Conservation (phyloP, 495 filamentous ascomycete genomes). For the Friedmanniomyces endolithicus region DNA sequence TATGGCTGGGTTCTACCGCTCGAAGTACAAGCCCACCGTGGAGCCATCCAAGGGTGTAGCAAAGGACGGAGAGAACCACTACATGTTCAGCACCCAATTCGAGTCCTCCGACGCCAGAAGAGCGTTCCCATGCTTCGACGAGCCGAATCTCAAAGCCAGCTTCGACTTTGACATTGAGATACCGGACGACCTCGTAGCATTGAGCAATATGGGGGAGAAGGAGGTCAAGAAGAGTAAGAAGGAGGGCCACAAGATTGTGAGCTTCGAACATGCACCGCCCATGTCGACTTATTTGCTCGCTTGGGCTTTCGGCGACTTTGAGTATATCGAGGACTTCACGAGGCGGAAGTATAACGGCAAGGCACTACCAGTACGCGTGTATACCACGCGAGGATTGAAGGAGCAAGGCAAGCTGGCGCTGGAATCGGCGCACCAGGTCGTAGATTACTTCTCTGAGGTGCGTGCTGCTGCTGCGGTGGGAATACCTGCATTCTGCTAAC, state of each 20-base stretch:
- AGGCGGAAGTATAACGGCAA: constrained; percentile 78
- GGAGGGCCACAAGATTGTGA: constrained; percentile 59
- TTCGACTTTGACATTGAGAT: constrained; percentile 89
- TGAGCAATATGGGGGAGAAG: constrained; percentile 91
- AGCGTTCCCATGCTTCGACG: constrained; percentile 95
- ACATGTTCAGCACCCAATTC: constrained; percentile 90
- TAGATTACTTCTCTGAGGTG: constrained; percentile 87
- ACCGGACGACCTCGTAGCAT: constrained; percentile 69
- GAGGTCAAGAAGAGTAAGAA: constrained; percentile 44
- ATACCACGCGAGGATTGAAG: constrained; percentile 81
- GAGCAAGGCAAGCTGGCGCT: constrained; percentile 79
- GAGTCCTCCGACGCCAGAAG: constrained; percentile 89
- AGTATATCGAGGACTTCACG: constrained; percentile 85
- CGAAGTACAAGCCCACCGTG: constrained; percentile 74
- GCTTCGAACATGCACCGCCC: constrained; percentile 73
- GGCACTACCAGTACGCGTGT: constrained; percentile 83
- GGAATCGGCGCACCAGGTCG: constrained; percentile 71
- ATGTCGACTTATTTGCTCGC: constrained; percentile 95
- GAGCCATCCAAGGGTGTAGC: constrained; percentile 58
- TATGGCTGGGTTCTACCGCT: constrained; percentile 90
- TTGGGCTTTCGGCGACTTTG: constrained; percentile 94
- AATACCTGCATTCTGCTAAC: background rate
- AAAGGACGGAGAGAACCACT: constrained; percentile 64
- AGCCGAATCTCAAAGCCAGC: constrained; percentile 90
- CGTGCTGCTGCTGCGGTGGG: background rate